Percentiles rank a stretch among this genome's conserved stretches.
Conservation (phyloP, 108 stramenopile species). For the Skeletonema grethae region DNA sequence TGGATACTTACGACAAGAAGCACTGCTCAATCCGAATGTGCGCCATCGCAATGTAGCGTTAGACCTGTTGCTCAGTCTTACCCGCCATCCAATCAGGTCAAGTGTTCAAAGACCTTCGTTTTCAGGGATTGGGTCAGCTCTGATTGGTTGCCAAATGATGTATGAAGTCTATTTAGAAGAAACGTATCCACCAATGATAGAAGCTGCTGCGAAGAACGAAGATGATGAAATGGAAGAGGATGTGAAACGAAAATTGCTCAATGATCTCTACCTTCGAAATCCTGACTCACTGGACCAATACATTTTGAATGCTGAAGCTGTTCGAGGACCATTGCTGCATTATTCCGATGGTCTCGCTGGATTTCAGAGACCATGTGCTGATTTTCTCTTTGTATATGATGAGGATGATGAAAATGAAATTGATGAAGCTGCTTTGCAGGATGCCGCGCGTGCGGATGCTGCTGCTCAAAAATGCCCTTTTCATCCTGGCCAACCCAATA, state of each 20-base stretch:
- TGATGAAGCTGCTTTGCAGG: constrained; percentile 13
- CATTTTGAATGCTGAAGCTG: constrained; percentile 24
- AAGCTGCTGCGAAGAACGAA: constrained; percentile 1
- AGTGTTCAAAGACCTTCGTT: not conserved
- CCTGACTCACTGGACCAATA: constrained; percentile 28
- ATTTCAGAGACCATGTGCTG: constrained; percentile 40
- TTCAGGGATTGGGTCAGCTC: constrained; percentile 19
- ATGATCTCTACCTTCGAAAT: constrained; percentile 32
- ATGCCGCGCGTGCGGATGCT: not conserved
- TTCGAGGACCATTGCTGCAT: constrained; percentile 22
- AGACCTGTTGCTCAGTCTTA: constrained; percentile 29
- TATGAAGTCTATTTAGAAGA: constrained; percentile 47
- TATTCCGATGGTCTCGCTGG: constrained; percentile 27
- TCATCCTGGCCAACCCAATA: constrained; percentile 2
- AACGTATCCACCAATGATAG: constrained; percentile 29
- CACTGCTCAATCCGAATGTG: constrained; percentile 7
- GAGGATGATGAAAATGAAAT: constrained; percentile 43
- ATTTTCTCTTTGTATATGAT: constrained; percentile 45
- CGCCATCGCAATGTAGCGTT: constrained; percentile 9
- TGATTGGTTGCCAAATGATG: constrained; percentile 47
- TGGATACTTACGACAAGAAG: constrained; percentile 19
- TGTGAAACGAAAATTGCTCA: constrained; percentile 24
- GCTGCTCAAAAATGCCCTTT: constrained; percentile 9
- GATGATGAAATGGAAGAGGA: constrained; percentile 11
- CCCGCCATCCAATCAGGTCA: not conserved